Percentiles rank a stretch among this genome's conserved stretches.
phyloP scores from a whole-genome alignment of 2,329 filamentous ascomycete genomes.

The Aspergillus pseudonomiae region DNA sequence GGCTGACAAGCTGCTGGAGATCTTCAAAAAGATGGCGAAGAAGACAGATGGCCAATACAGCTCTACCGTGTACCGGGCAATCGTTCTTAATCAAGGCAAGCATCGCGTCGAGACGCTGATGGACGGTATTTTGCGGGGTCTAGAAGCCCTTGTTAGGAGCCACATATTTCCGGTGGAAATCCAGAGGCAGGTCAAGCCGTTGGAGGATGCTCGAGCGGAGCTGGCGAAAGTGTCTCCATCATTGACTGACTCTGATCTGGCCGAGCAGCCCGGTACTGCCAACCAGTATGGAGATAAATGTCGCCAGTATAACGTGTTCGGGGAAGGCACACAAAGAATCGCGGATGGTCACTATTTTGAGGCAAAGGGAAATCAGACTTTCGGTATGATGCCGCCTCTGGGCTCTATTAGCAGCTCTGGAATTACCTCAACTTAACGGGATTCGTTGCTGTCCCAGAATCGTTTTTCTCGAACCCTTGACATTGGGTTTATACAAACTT shows the following conservation, averaged over 20 bases:
- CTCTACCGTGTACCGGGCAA: background rate
- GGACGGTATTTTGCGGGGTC: background rate
- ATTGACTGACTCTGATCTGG: background rate
- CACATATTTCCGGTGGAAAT: background rate
- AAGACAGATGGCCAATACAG: background rate
- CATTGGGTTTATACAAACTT: background rate
- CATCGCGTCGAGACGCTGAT: background rate
- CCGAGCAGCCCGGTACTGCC: background rate
- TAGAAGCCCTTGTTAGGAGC: background rate
- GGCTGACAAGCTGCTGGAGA: background rate
- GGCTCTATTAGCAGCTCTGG: background rate
- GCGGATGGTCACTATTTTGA: background rate
- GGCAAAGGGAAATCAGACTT: background rate
- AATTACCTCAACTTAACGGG: background rate
- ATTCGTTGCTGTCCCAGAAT: background rate
- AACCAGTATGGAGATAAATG: background rate
- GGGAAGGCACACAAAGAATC: background rate
- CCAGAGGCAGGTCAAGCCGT: background rate
- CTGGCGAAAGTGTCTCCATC: background rate
- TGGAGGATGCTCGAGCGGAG: background rate
- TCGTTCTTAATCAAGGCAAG: background rate
- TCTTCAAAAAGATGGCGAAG: background rate
- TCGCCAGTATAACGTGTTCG: background rate
- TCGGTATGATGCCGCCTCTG: background rate
- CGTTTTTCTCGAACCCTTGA: background rate